Percentiles rank a stretch among this genome's conserved stretches.
These are phyloP conservation scores for Aspergillus latus DNA, from an alignment of 2,329 filamentous ascomycete species.

Conservation along the genomic window DNA sequence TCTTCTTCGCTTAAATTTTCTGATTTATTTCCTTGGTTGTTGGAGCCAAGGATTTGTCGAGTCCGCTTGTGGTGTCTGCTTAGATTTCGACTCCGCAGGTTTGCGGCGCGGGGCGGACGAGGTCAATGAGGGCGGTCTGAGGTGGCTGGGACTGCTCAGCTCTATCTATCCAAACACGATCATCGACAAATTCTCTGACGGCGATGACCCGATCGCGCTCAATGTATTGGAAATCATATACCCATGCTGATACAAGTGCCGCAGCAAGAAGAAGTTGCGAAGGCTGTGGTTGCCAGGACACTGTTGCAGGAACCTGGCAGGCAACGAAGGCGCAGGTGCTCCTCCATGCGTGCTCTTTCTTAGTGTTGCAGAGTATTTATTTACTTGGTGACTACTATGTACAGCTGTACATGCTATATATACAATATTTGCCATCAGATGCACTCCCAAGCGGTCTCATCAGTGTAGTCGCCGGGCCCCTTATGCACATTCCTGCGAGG, in stretches of 20 bases:
- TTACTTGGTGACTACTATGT: background rate
- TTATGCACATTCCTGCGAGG: conserved; percentile 34
- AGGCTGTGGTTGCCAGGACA: too few relatives aligned
- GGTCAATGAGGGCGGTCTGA: conserved; percentile 25
- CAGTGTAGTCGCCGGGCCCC: conserved; percentile 34
- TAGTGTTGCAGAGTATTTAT: too few relatives aligned
- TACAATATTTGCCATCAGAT: conserved; percentile 17
- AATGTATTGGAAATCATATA: too few relatives aligned
- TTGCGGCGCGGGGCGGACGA: conserved; percentile 22
- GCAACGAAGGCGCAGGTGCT: too few relatives aligned
- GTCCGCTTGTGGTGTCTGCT: conserved; percentile 11
- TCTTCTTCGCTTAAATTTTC: background rate
- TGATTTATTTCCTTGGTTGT: background rate
- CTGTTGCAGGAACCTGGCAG: too few relatives aligned
- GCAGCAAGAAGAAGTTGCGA: too few relatives aligned
- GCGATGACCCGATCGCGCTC: too few relatives aligned
- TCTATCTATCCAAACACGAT: background rate
- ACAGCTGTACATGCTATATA: background rate
- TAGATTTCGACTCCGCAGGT: conserved; percentile 14
- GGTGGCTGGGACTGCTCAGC: conserved; percentile 11
- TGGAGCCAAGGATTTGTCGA: conserved; percentile 1
- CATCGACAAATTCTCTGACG: background rate
- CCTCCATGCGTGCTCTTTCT: too few relatives aligned
- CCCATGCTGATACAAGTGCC: too few relatives aligned
- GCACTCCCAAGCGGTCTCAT: conserved; percentile 37